Conservation (phyloP, 768 basidiomycete genomes). For the Suillus tomentosus region DNA sequence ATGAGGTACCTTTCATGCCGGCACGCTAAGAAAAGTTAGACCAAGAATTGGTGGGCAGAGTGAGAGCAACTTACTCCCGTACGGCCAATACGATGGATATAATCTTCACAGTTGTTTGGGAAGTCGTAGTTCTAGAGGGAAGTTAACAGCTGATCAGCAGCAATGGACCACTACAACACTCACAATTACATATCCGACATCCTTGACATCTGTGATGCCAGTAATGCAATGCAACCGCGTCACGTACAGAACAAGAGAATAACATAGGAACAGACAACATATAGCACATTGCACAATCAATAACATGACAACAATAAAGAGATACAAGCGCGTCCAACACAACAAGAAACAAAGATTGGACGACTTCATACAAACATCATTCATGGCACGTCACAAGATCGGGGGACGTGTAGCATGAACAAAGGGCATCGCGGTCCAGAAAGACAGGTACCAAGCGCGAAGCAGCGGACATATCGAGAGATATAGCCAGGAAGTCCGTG, state of each 20-base stretch:
- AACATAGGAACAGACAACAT: conserved; percentile 24
- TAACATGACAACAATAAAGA: conserved; percentile 26
- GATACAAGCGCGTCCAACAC: conserved; percentile 37
- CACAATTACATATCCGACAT: conserved; percentile 96
- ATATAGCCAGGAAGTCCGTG: conserved; percentile 24
- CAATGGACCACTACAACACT: conserved; percentile 34
- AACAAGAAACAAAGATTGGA: conserved; percentile 17
- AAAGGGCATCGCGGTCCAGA: conserved; percentile 26
- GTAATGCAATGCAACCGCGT: conserved; percentile 34
- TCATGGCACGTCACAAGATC: conserved; percentile 11
- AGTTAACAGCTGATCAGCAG: conserved; percentile 15
- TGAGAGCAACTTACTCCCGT: conserved; percentile 67
- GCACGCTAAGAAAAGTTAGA: conserved; percentile 62
- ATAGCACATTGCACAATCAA: conserved; percentile 37
- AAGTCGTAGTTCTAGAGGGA: conserved; percentile 88
- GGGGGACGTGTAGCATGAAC: conserved; percentile 12
- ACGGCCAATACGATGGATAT: conserved; percentile 98
- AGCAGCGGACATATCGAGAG: conserved; percentile 23
- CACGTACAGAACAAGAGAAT: conserved; percentile 24
- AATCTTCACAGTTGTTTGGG: conserved; percentile 97
- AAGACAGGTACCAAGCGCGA: conserved; percentile 25
- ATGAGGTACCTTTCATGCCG: conserved; percentile 87
- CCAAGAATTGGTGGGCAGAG: conserved; percentile 10
- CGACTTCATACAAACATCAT: conserved; percentile 6
- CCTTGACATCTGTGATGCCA: conserved; percentile 86